These are phyloP conservation scores for Corrigiola litoralis DNA, from an alignment of 179 eudicot genomes.

Conservation along the genomic window DNA sequence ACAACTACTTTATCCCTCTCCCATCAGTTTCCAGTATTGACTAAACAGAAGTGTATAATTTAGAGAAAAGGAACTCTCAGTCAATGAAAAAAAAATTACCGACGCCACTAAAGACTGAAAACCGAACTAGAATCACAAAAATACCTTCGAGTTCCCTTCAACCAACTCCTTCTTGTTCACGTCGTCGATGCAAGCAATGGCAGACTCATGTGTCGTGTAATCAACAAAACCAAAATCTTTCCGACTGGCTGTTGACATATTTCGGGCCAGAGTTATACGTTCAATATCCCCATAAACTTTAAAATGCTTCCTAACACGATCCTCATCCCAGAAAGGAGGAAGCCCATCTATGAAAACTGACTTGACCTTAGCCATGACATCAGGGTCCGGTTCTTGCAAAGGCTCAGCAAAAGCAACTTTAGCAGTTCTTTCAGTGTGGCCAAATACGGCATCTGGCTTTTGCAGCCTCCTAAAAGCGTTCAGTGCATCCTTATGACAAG, in stretches of 20 bases:
- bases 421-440: conserved; percentile 78
- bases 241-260: conserved; percentile 76
- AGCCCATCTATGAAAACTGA: conserved; percentile 86
- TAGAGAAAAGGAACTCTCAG: not conserved
- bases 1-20: too few relatives aligned
- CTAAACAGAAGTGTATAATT: too few relatives aligned
- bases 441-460: conserved; percentile 75
- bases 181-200: conserved; percentile 71
- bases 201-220: conserved; percentile 71
- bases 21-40: too few relatives aligned
- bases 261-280: conserved; percentile 63
- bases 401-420: conserved; percentile 96
- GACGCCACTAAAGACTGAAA: not conserved
- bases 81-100: not conserved
- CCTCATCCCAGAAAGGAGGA: conserved; percentile 81
- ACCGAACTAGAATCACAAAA: not conserved
- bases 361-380: conserved; percentile 82
- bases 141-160: conserved; percentile 72
- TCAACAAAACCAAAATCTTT: conserved; percentile 95
- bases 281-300: conserved; percentile 71
- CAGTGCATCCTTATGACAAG: conserved; percentile 88
- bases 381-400: conserved; percentile 79
- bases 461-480: conserved; percentile 83
- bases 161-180: conserved; percentile 55
- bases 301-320: conserved; percentile 59